These are phyloP conservation scores for Tephrocybe sp. DNA, from an alignment of 768 basidiomycete genomes.

Conservation along the genomic window DNA sequence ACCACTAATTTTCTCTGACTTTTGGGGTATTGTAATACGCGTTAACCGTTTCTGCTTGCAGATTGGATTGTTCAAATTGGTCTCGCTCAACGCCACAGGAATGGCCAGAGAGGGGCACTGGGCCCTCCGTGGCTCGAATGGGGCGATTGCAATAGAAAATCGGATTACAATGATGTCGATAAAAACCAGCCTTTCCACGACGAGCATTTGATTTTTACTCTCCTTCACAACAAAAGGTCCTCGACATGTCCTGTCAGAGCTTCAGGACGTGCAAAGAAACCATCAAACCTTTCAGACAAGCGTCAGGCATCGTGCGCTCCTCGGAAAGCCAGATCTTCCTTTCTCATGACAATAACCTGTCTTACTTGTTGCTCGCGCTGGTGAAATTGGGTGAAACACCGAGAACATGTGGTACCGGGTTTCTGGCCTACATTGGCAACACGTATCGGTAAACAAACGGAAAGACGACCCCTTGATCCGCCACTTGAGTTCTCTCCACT, in stretches of 20 bases:
- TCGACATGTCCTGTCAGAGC: not conserved
- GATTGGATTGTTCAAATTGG: too few species aligned
- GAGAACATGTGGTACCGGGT: slow-evolving; percentile 1
- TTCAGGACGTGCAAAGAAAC: not conserved
- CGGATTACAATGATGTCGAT: not conserved
- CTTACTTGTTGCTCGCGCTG: not conserved
- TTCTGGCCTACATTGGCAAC: slow-evolving; percentile 4
- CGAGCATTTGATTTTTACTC: not conserved
- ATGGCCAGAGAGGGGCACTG: too few species aligned
- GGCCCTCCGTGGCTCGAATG: too few species aligned
- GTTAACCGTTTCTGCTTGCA: too few species aligned
- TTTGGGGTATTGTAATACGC: too few species aligned
- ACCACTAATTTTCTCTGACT: too few species aligned
- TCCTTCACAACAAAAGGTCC: not conserved
- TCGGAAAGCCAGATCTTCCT: not conserved
- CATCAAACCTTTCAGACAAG: slow-evolving; percentile 3
- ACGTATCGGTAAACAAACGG: slow-evolving; percentile 6
- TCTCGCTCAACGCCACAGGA: too few species aligned
- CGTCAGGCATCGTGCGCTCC: not conserved
- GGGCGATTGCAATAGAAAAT: too few species aligned
- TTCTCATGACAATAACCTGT: slow-evolving; percentile 7
- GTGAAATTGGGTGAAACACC: slow-evolving; percentile 2
- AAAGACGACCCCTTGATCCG: slow-evolving; percentile 8
- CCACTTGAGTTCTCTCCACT: not conserved
- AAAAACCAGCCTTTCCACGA: not conserved